phyloP scores from a whole-genome alignment of 352 stramenopile genomes.

The Pythium angustatum region DNA sequence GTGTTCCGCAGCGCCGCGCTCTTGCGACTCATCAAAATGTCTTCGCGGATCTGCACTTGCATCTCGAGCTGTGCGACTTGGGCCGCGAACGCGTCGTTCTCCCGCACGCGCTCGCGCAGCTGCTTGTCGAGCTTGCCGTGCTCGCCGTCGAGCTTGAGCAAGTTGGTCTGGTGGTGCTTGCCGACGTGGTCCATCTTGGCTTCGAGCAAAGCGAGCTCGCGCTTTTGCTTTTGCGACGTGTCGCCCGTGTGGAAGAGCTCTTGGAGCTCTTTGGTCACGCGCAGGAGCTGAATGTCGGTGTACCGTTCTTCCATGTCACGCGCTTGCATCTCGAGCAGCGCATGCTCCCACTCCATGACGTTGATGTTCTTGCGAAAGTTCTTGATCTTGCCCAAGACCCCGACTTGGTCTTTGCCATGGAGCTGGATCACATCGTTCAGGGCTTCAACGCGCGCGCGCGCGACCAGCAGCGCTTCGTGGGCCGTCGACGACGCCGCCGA shows the following conservation, averaged over 20 bases:
- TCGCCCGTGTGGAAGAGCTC: conserved; percentile 88
- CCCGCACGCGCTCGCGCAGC: conserved; percentile 62
- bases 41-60: conserved; percentile 87
- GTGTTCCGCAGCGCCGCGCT: conserved; percentile 44
- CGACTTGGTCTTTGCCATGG: conserved; percentile 86
- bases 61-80: conserved; percentile 79
- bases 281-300: conserved; percentile 92
- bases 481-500: no score
- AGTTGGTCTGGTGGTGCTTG: conserved; percentile 57
- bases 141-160: conserved; percentile 64
- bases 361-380: conserved; percentile 95
- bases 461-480: conserved; percentile 68
- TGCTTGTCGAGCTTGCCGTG: conserved; percentile 56
- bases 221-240: conserved; percentile 75
- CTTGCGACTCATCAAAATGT: conserved; percentile 80
- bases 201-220: conserved; percentile 69
- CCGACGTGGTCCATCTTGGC: conserved; percentile 69
- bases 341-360: conserved; percentile 93
- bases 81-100: conserved; percentile 81
- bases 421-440: conserved; percentile 88
- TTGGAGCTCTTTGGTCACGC: conserved; percentile 93
- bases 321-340: conserved; percentile 75
- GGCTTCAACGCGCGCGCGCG: conserved; percentile 72
- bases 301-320: conserved; percentile 91
- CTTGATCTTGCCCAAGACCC: conserved; percentile 87